phyloP scores from a whole-genome alignment of 2,329 filamentous ascomycete species.

The Paraphaeosphaeria minitans region DNA sequence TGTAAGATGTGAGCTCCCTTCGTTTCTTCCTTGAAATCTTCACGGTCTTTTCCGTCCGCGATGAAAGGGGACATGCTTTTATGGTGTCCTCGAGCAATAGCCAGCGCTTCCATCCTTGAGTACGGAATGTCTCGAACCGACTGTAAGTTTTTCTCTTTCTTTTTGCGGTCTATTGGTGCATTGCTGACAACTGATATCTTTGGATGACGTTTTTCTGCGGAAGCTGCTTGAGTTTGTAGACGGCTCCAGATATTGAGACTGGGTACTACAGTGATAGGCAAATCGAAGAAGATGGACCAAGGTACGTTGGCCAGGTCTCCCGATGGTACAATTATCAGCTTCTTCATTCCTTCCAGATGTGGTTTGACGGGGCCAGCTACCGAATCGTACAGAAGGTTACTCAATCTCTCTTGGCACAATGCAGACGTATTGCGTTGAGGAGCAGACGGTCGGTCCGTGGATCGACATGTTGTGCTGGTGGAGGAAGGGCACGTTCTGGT shows the following conservation, averaged over 20 bases:
- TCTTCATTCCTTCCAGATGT: conserved; percentile 6
- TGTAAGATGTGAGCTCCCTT: conserved; percentile 14
- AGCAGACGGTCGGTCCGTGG: neutral
- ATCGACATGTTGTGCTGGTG: neutral
- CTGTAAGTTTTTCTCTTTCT: conserved; percentile 1
- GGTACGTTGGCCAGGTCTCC: conserved; percentile 18
- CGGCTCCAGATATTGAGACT: conserved; percentile 17
- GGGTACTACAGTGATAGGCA: conserved; percentile 15
- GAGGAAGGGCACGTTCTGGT: neutral
- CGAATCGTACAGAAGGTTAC: neutral
- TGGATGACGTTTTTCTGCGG: neutral
- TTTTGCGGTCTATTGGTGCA: conserved; percentile 10
- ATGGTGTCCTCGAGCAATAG: conserved; percentile 11
- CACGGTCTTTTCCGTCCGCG: conserved; percentile 13
- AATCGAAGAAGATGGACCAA: conserved; percentile 17
- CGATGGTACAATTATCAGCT: conserved; percentile 15
- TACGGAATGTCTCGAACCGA: conserved; percentile 16
- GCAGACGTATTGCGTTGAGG: conserved; percentile 5
- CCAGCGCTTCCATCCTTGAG: conserved; percentile 18
- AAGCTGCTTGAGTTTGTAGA: conserved; percentile 6
- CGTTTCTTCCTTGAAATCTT: conserved; percentile 11
- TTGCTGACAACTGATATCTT: conserved; percentile 16
- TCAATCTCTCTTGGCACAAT: neutral
- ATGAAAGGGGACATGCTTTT: conserved; percentile 8
- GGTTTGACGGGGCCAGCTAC: conserved; percentile 7